Evolutionary conservation across 257 asterid species (phyloP).

Genomic region (Rauvolfia tetraphylla): DNA sequence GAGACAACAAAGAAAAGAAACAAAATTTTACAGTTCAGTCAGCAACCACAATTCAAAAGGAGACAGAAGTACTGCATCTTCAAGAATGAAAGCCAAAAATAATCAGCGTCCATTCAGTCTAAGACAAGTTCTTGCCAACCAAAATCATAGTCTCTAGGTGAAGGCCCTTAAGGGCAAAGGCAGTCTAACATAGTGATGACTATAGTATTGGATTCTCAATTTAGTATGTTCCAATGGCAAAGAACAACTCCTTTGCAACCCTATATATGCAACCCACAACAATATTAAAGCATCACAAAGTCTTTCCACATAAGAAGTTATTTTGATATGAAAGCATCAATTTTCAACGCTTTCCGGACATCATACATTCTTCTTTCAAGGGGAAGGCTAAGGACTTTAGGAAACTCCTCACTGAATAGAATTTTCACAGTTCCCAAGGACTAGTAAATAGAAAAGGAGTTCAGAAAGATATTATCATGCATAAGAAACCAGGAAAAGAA

Average conservation of each 20-base stretch:
- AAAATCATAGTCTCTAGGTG: background rate
- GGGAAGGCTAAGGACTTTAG: background rate
- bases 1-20: background rate
- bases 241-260: too few species aligned
- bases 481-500: background rate
- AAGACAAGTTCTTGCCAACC: background rate
- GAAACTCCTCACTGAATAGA: background rate
- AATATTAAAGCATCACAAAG: slow-evolving; percentile 1
- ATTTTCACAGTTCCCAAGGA: background rate
- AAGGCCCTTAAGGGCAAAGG: background rate
- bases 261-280: background rate
- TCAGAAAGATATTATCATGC: background rate
- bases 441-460: background rate
- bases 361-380: background rate
- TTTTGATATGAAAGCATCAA: background rate
- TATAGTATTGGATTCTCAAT: background rate
- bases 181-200: background rate
- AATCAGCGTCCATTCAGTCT: background rate
- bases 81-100: background rate
- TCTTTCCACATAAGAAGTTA: background rate
- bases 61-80: background rate
- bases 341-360: background rate
- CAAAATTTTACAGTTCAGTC: background rate
- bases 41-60: background rate
- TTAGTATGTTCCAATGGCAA: background rate